These are phyloP conservation scores for Termitomyces sp. DNA, from an alignment of 768 basidiomycete species.

Conservation along the genomic window DNA sequence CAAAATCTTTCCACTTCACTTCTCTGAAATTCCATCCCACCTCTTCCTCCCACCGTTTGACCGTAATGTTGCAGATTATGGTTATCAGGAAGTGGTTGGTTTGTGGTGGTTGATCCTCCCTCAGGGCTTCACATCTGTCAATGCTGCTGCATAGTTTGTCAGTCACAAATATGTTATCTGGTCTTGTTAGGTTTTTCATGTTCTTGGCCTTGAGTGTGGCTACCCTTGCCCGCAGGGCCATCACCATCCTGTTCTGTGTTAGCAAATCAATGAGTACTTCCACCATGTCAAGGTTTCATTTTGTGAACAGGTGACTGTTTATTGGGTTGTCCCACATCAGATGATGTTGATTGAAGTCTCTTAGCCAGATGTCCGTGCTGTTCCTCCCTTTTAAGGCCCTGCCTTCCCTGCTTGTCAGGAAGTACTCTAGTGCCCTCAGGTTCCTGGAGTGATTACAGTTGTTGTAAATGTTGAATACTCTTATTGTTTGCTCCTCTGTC, in stretches of 20 bases:
- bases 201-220: neutral
- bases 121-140: neutral
- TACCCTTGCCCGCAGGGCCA: neutral
- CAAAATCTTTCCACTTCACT: neutral
- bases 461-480: neutral
- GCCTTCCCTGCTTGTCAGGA: neutral
- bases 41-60: neutral
- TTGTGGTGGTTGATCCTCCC: fast-evolving
- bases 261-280: too few species aligned
- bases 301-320: too few species aligned
- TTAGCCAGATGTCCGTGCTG: too few species aligned
- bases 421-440: neutral
- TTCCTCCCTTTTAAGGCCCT: too few species aligned
- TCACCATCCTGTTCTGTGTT: too few species aligned
- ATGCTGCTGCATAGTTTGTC: fast-evolving
- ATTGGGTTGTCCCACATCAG: too few species aligned
- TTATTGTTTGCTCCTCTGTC: neutral
- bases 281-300: too few species aligned
- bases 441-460: neutral
- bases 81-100: neutral
- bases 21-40: neutral
- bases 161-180: neutral
- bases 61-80: neutral
- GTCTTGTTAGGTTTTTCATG: neutral
- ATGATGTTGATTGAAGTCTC: too few species aligned